Base-by-base conservation (phyloP, 768 basidiomycete species). In the Psilocybe subaeruginosa region DNA sequence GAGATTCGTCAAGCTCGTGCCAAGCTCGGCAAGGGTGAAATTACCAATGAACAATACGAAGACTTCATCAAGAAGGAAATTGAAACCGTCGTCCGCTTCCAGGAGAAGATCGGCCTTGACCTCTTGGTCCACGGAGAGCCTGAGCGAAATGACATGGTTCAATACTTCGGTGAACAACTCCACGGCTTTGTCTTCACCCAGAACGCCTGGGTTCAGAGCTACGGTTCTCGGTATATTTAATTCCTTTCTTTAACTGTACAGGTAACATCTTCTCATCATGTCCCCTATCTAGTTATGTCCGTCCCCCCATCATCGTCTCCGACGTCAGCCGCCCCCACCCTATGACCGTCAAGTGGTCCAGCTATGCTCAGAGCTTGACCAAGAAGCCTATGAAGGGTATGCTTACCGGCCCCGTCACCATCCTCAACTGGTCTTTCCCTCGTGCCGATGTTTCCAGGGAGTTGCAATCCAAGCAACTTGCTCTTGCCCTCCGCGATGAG, bases 391-490 rank as follows among this genome's bases (percentile, higher is more conserved):
- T 99, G 94, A 99, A 99, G 89, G 97, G 97, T 68, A 98, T 99
- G 97, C 84, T 99, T 59, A 96, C 97, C 59, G 97, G 97, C 65
- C 96, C 95, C 17, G 96, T 98, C 76, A 95, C 95, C 64, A 97
- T 99, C 79, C 88, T 99, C 78, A 99, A 99, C 86, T 99, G 97
- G 97, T 99, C 97, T 35, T 99, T 99, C 96, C 97, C 97, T 72
- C 97, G 97, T 77, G 94, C 94, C 67, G 97, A 99, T 74, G 91
- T 99, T 67, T 87, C 91, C 57, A 93, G 93, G 74, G 97, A 99
- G 80, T 77, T 96, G 66, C 97, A 99, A 81, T 95, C 95, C 75
- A 95, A 96, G 84, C 97, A 99, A 77, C 88, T 99, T 67, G 97
- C 97, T 58, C 86, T 99, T 65, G 91, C 97, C 58, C 93, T 99